Conservation (phyloP, 2,329 filamentous ascomycete species). For the Neofusicoccum laricinum region DNA sequence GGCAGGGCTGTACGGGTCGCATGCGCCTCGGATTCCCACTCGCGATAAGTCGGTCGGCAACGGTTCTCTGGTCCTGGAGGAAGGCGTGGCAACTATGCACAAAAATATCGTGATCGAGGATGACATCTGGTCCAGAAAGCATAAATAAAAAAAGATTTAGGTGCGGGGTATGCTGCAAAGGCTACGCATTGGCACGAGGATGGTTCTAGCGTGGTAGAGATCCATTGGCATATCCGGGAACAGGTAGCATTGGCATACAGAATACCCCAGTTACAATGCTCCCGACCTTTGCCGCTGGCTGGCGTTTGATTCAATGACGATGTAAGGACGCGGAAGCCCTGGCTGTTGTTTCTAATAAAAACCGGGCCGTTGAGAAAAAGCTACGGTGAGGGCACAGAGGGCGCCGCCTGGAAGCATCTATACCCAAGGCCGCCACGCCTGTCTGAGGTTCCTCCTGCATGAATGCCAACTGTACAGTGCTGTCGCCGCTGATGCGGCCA, state of each 20-base stretch:
- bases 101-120: not conserved
- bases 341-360: not conserved
- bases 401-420: not conserved
- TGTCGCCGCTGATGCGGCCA: not conserved
- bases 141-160: constrained; percentile 7
- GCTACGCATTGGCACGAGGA: constrained; percentile 5
- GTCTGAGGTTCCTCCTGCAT: not conserved
- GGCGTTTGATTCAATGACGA: not conserved
- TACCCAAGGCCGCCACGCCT: not conserved
- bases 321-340: not conserved
- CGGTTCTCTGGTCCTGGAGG: not conserved
- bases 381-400: not conserved
- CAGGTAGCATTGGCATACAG: constrained; percentile 11
- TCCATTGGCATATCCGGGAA: constrained; percentile 14
- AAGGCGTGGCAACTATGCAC: not conserved
- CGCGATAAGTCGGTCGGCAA: not conserved
- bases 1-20: not conserved
- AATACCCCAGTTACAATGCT: constrained; percentile 12
- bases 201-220: constrained; percentile 13
- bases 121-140: not conserved
- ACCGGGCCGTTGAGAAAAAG: not conserved
- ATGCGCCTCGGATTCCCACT: not conserved
- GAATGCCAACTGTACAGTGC: not conserved
- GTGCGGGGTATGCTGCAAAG: constrained; percentile 6
- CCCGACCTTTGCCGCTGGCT: not conserved